Conservation (phyloP, 129 eudicot genomes). For the Flaveria robusta region DNA sequence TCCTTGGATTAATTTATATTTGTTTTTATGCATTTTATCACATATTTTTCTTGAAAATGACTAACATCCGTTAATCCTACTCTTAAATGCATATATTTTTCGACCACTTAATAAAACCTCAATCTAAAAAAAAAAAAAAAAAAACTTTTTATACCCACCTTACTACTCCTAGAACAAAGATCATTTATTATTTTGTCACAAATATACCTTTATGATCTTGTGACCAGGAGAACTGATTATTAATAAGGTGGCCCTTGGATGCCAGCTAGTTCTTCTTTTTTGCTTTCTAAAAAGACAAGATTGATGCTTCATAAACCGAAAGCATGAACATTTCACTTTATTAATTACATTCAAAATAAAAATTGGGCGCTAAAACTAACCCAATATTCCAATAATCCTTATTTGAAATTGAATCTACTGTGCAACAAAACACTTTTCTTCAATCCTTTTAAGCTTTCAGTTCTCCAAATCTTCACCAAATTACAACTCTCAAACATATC, state of each 20-base stretch:
- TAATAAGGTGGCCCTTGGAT: slow-evolving; percentile 7
- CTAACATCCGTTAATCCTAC: no score
- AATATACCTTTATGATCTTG: neutral
- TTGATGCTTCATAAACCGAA: slow-evolving; percentile 12
- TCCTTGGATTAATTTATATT: neutral
- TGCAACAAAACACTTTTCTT: slow-evolving; percentile 12
- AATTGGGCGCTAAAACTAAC: slow-evolving; percentile 38
- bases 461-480: slow-evolving; percentile 17
- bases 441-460: slow-evolving; percentile 21
- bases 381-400: slow-evolving; percentile 1
- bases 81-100: no score
- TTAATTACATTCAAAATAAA: slow-evolving; percentile 29
- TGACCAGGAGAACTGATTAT: slow-evolving; percentile 11
- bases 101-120: neutral
- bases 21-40: neutral
- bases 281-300: slow-evolving; percentile 20
- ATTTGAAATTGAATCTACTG: slow-evolving; percentile 31
- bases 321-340: slow-evolving; percentile 38
- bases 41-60: neutral
- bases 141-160: no score
- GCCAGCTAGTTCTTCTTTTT: slow-evolving; percentile 33
- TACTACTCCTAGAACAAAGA: no score
- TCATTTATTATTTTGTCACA: no score
- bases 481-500: neutral
- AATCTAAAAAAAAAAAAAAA: no score